A percentile compares a stretch with the other conserved stretches of the same genome.
Conservation (phyloP, 805 yeast species). For the Candida easanensis region DNA sequence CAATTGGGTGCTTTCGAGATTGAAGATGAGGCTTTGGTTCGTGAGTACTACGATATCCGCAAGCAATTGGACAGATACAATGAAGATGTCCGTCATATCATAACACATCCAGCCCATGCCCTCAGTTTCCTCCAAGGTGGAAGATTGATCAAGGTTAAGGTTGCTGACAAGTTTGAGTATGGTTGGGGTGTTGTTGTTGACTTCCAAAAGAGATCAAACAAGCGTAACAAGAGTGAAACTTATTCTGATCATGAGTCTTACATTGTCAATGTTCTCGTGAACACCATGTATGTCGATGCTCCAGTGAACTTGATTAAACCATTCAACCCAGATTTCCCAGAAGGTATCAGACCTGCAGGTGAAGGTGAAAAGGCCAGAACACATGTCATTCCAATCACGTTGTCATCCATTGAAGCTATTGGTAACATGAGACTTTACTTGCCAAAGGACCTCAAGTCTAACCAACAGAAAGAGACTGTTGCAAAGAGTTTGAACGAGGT, state of each 20-base stretch:
- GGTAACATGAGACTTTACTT: slow-evolving; percentile 79
- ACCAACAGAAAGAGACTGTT: slow-evolving; percentile 58
- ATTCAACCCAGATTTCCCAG: slow-evolving; percentile 74
- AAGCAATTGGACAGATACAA: slow-evolving; percentile 69
- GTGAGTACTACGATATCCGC: slow-evolving; percentile 79
- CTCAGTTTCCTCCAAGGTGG: slow-evolving; percentile 88
- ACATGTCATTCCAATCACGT: slow-evolving; percentile 81
- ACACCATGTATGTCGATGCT: slow-evolving; percentile 74
- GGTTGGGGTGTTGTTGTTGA: slow-evolving; percentile 96
- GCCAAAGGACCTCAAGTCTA: slow-evolving; percentile 70
- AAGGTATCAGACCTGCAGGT: slow-evolving; percentile 82
- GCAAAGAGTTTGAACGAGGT: slow-evolving; percentile 77
- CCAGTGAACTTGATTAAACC: slow-evolving; percentile 81
- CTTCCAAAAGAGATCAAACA: slow-evolving; percentile 66
- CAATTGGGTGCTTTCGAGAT: slow-evolving; percentile 50
- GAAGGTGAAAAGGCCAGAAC: slow-evolving; percentile 69
- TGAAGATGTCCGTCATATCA: slow-evolving; percentile 72
- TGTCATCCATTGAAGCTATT: slow-evolving; percentile 69
- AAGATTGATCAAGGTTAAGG: slow-evolving; percentile 67
- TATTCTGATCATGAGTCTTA: slow-evolving; percentile 87
- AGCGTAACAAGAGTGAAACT: slow-evolving; percentile 52
- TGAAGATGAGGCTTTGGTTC: slow-evolving; percentile 71
- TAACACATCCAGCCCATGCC: slow-evolving; percentile 88
- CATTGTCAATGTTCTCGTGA: slow-evolving; percentile 79
- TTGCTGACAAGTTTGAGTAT: slow-evolving; percentile 62